phyloP scores from a whole-genome alignment of 495 filamentous ascomycete species.

The Wilcoxina mikolae region DNA sequence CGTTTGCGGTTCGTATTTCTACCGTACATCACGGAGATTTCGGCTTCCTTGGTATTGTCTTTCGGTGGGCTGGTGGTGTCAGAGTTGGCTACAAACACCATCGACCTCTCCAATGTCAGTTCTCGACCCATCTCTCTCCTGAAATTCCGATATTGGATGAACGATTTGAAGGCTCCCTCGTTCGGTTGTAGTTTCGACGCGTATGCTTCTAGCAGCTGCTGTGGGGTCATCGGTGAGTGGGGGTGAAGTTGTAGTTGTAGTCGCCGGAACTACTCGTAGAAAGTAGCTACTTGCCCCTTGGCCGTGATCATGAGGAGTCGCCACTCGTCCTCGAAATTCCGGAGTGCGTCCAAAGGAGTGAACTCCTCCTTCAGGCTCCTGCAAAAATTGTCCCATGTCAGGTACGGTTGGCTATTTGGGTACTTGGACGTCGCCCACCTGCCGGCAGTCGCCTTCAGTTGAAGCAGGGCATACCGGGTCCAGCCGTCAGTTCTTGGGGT shows the following conservation, averaged over 20 bases:
- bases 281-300: not conserved
- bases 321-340: not conserved
- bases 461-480: not conserved
- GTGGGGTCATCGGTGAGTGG: not conserved
- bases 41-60: not conserved
- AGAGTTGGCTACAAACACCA: not conserved
- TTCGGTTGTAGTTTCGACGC: not conserved
- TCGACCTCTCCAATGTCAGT: not conserved
- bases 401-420: not conserved
- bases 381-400: not conserved
- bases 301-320: not conserved
- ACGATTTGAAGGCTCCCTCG: not conserved
- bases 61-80: not conserved
- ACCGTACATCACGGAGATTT: not conserved
- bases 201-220: not conserved
- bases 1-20: not conserved
- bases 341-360: not conserved
- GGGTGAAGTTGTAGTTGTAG: not conserved
- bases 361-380: not conserved
- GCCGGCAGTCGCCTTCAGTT: not conserved
- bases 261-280: not conserved
- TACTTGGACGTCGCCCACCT: not conserved
- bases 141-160: not conserved
- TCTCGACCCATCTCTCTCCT: not conserved
- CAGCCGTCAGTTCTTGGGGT: not conserved